Base-by-base conservation (phyloP, 495 filamentous ascomycete species). In the Podospora appendiculata region DNA sequence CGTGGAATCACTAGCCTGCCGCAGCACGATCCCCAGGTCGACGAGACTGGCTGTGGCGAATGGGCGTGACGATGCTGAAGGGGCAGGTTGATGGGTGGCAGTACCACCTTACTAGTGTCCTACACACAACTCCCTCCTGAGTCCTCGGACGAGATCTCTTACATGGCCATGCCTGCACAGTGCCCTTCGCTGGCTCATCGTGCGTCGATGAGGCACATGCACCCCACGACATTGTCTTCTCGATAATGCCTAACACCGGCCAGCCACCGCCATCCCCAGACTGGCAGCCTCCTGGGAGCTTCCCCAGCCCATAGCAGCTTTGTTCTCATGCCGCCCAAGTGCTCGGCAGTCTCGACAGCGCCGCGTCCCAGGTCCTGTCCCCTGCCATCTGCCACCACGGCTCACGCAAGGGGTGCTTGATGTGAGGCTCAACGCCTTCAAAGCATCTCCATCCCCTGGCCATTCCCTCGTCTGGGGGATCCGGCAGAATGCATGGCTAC, bases 191-290 rank as follows among this genome's bases (percentile, higher is more conserved):
- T 48, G 50, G 53, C 16, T 46, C 35, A 50, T 53, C 46, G 34
- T 45, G 53, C 36, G 57, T 48, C 57, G 53, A 60, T 60, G 53
- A 60, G 54, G 54, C 54, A 42, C 45, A 46, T 48, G 50, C 46
- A 16, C 8, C 47, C 34, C 52, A 25, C 41, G 10, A 17, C 13
- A 16, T 19, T 32, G 16, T n/a, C 14, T 32, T 44, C 7, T 18
- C 33, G 4, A 39, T 45, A 41, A 59, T 59, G 50, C 53, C 41
- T 45, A 58, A 51, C 56, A 41, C 25, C 48, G 34, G 25, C 5
- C 25, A 25, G 25, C 25, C 25, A 41, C 12, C 35, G 46, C 50
- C 25, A 41, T 17, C 50, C 25, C 34, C 36, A 38, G 8, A 13
- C 10, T 38, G 11, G 14, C 7, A 14, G 14, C 49, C 39, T 13